Base-by-base conservation (phyloP, 2,329 filamentous ascomycete species). In the Dothistroma pini region DNA sequence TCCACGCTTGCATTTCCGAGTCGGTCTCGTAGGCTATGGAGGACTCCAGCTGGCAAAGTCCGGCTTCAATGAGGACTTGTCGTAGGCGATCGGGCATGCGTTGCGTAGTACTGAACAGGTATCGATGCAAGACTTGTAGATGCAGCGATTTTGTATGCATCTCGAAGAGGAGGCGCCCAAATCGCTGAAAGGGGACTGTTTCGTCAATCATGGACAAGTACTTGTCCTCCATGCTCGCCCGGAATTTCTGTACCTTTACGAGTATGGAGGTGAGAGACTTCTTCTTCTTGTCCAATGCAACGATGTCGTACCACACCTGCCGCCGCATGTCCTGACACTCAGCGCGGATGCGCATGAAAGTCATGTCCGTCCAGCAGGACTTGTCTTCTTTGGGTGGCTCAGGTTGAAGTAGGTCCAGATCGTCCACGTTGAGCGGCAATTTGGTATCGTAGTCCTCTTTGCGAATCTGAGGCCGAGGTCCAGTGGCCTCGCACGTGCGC, bases 271-370 rank as follows among this genome's bases (percentile, higher is more conserved):
- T 88, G 54, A 91, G 76, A 16, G 81, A 84, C 41, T 83, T 83
- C 70, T 83, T 84, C 67, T 83, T 83, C 54, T 78, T 80, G 67
- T 90, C 86, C 12, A 91, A 76, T 57, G 84, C 83, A 25, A 86
- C 81, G 49, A 89, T 81, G 70, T 91, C 88, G n/a, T 82, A 76
- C 86, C 87, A 90, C 54, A 90, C 80, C 58, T 82, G 80, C 14
- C 89, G 84, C 74, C 87, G 86, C 81, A 91, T 88, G 73, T 91
- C 88, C 69, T 86, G 86, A 71, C 86, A 84, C 71, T 91, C 88
- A 65, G 90, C 88, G 1, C 89, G 84, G 66, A 92, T 87, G 9
- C 88, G 79, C 1, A 83, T 79, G 34, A 90, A 80, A 2, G 89
- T 88, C 72, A 85, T 85, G 49, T 88, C 85, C 0, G 89, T 91